Evolutionary conservation across 2,329 filamentous ascomycete species (phyloP), one percentile per base, ranked within the genome.

Genomic region (Monilinia fructicola): DNA sequence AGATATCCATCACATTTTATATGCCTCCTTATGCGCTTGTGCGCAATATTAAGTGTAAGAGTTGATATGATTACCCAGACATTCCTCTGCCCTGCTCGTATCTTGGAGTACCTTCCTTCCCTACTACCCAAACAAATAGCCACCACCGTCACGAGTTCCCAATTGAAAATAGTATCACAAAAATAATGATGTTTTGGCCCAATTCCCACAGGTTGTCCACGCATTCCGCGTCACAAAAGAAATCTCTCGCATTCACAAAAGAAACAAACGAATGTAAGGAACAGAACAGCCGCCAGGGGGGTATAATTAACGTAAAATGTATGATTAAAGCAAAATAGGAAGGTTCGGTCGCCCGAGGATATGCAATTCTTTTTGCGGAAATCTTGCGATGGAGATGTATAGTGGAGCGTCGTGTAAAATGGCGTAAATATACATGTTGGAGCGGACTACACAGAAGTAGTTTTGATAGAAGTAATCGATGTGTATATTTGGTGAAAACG

Each of bases 381-480:
- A 60, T 65, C 64, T 65, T 65, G 64, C 64, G 64, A 65, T 65
- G 44, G 31, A 23, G 54, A 23, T 61, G 40, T 21, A 69, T 74
- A 44, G 40, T 71, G 46, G 80, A 80, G 69, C 9, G 70, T 72
- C 55, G 65, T 72, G 12, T 77, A 73, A 74, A 72, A 72, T 46
- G 65, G 75, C 21, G 75, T 61, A 35, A 46, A 61, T 66, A 66
- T 66, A 66, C 64, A 77, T 52, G 69, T 73, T 23, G 46, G 65
- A 31, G 35, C 4, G 44, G 56, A 50, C 40, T 10, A 31, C 63
- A 65, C 26, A 14, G 26, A 54, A 26, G 35, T 60, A 21, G 40
- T n/a, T 40, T 28, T 21, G 11, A 35, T 60, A 60, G 56, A 38
- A 23, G 26, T 16, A 21, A 18, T 64, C 21, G 48, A 42, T 52